Base-by-base conservation (phyloP, 495 filamentous ascomycete species). In the Cudoniella acicularis region DNA sequence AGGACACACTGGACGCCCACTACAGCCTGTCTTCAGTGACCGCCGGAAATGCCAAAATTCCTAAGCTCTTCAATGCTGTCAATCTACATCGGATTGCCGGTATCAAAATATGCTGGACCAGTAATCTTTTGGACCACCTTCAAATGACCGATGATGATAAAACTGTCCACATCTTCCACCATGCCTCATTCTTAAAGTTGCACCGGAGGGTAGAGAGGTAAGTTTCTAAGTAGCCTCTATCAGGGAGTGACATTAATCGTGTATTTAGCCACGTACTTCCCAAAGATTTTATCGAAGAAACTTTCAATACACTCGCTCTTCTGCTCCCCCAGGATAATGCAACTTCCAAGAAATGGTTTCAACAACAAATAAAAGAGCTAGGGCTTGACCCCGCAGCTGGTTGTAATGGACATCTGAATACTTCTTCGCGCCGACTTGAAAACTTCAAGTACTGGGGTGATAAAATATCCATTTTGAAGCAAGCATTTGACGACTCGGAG, bases 91-190 rank as follows among this genome's bases (percentile, higher is more conserved):
- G 64, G 3, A 71, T 76, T 30, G 75, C 61, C 2, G 74, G 73
- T 4, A 62, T 77, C 23, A 48, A 67, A 30, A 66, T 78, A 16
- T 21, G 46, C 22, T 72, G 66, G 69, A 80, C 77, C 13, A 30
- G 65, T 40, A 75, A 78, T 40, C 53, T 79, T 1, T 61, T 64
- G 0, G 73, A 79, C 45, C 77, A 80, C 64, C 66, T 80, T 0
- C 68, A 61, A 0, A 47, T 78, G 16, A 62, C 61, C 4, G 69
- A 75, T n/a, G 70, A 69, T 49, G 73, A 74, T 41, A 68, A 62
- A 13, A 69, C 55, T 16, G 63, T 80, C 22, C 36, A 48, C 1
- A 59, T 80, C 1, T 80, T 77, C 54, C 71, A 78, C 59, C 72
- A 76, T 48, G 72, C 55, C 3, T 64, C 65, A 1, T 72, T 73